Conservation (phyloP, 148 eudicot species). For the Camellia sinensis region DNA sequence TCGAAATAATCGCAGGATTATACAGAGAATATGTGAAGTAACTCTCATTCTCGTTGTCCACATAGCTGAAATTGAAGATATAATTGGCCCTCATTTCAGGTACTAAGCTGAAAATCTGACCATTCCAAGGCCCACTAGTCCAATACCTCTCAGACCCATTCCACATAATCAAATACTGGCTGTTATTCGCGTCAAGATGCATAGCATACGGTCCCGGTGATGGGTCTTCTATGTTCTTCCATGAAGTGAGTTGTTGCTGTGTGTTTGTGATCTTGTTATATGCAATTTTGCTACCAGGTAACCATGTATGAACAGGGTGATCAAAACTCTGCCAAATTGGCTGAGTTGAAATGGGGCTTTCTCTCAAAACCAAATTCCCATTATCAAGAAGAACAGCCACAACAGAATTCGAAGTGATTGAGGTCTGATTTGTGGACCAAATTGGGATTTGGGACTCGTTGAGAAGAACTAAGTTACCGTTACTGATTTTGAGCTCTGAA, state of each 20-base stretch:
- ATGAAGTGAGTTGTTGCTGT: constrained; percentile 32
- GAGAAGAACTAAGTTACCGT: constrained; percentile 44
- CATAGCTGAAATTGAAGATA: constrained; percentile 46
- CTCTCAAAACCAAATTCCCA: constrained; percentile 14
- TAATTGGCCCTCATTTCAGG: constrained; percentile 50
- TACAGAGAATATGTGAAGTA: constrained; percentile 41
- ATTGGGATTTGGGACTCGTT: constrained; percentile 24
- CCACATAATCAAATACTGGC: constrained; percentile 35
- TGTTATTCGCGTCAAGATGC: constrained; percentile 24
- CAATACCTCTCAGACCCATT: constrained; percentile 27
- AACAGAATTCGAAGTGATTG: constrained; percentile 16
- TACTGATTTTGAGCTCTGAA: constrained; percentile 32
- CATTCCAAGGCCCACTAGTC: constrained; percentile 44
- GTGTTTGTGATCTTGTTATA: constrained; percentile 27
- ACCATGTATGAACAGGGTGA: constrained; percentile 43
- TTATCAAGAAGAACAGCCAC: constrained; percentile 36
- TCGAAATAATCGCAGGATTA: constrained; percentile 26
- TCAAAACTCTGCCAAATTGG: constrained; percentile 39
- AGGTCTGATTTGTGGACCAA: constrained; percentile 39
- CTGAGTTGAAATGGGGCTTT: neutral
- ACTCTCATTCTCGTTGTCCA: constrained; percentile 45
- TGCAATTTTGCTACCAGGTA: constrained; percentile 41
- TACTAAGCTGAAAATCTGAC: constrained; percentile 35
- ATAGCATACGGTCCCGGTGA: constrained; percentile 38
- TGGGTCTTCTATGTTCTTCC: constrained; percentile 29